Percentiles rank a stretch among this genome's conserved stretches.
Conservation (phyloP, 805 yeast genomes). For the Saccharomyces eubayanus region DNA sequence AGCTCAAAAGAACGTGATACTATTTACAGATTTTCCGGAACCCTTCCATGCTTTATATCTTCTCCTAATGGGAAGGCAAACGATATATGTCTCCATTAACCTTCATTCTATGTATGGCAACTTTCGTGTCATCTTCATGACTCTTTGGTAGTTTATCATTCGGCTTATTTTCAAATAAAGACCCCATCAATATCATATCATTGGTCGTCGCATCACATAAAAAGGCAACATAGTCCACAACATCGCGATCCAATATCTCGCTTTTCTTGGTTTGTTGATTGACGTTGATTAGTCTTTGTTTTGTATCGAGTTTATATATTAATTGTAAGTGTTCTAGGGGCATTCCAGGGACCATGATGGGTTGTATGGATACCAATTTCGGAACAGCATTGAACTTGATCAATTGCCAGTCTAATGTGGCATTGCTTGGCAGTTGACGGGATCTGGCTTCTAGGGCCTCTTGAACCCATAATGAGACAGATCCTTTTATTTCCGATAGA, state of each 20-base stretch:
- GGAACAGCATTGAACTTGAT: constrained; percentile 64
- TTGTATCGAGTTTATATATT: constrained; percentile 54
- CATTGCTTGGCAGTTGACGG: constrained; percentile 46
- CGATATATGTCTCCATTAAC: constrained; percentile 28
- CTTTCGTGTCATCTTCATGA: constrained; percentile 19
- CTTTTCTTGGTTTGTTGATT: constrained; percentile 39
- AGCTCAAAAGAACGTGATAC: background rate
- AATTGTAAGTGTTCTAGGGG: constrained; percentile 51
- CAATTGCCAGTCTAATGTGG: constrained; percentile 68
- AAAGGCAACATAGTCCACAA: constrained; percentile 54
- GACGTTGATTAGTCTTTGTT: constrained; percentile 47
- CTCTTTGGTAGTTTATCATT: constrained; percentile 31
- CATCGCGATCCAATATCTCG: constrained; percentile 42
- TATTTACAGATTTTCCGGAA: background rate
- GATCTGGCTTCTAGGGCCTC: constrained; percentile 48
- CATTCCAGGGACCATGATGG: constrained; percentile 50
- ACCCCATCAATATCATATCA: constrained; percentile 52
- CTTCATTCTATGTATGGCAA: constrained; percentile 26
- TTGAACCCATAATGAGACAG: constrained; percentile 54
- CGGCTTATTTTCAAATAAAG: constrained; percentile 53
- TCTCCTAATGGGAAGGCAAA: constrained; percentile 7
- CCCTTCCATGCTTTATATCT: background rate
- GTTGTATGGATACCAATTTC: constrained; percentile 60
- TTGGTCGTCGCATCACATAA: constrained; percentile 54
- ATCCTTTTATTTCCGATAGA: constrained; percentile 38